Base-by-base conservation (phyloP, 352 stramenopile species). In the Aphanomyces astaci region DNA sequence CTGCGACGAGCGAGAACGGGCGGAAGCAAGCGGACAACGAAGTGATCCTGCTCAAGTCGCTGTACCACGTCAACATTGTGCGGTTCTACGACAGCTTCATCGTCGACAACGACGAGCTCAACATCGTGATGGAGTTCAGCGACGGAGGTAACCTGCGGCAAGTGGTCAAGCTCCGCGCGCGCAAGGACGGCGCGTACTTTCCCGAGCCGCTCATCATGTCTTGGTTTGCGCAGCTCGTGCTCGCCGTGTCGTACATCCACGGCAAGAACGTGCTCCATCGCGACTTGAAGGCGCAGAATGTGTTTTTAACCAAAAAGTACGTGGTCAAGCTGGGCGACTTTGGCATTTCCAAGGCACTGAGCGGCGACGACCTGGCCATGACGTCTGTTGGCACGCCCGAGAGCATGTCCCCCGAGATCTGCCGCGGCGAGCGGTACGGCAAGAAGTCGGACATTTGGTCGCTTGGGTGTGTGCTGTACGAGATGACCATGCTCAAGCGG, bases 381-480 rank as follows among this genome's bases (percentile, higher is more conserved):
- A 94, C 87, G 22, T 80, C 86, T 24, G 92, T 87, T 51, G 87
- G 87, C 24, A 96, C 87, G 13, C 87, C 87, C 9, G 85, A 95
- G 72, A 92, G 83, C 52, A 95, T 96, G 86, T 95, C 86, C 11
- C 87, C 87, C 5, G 87, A 96, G 75, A 92, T 96, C 64, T 95
- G 86, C 53, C 84, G 85, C 19, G 86, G 87, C 31, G 83, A 94
- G 53, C 85, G 83, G 30, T 96, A 96, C 70, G 87, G 86, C 32
- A 94, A 94, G 49, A 94, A 96, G 72, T 93, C 83, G 31, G 87
- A 96, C 64, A 92, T 96, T 67, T 96, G 87, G 87, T 92, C 86
- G 48, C 82, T 96, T 17, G 87, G 87, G 17, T 96, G 87, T 70
- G 89, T 96, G 25, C 49, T 96, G 65, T 96, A 96, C 73, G 87